Base-by-base conservation (phyloP, 2,329 filamentous ascomycete species). In the Nemania sp. region DNA sequence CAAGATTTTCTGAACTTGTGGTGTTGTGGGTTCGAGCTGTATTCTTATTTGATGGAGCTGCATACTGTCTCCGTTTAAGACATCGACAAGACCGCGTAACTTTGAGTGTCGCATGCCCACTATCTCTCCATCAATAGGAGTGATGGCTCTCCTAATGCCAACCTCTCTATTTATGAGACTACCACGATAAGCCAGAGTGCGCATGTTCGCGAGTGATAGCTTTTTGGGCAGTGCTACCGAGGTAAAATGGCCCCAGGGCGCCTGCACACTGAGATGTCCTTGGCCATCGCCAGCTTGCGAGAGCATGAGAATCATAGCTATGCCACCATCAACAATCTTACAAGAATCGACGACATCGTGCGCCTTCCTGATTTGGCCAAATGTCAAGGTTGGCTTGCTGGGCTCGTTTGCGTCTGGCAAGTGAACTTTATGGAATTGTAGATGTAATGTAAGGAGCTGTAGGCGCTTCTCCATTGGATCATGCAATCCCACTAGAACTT, bases 291-390 rank as follows among this genome's bases (percentile, higher is more conserved):
- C 78, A 20, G 83, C 82, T 61, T 86, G 82, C 3, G 85, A 88
- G 12, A 93, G 73, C 22, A 89, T 83, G 2, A 91, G 73, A 46
- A 92, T 86, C 59, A 86, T 84, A 26, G 86, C 83, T 49, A 88
- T 76, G 22, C 79, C 76, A 1, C 85, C 85, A 67, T 92, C 88
- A 4, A 79, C 76, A 37, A 92, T 70, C 63, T 84, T 88, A 70
- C 86, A 90, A 6, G 86, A 88, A 71, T 91, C 89, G 22, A 86
- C 79, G 14, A 92, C 83, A 57, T 84, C 85, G 51, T 87, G 79
- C 7, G 83, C 84, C 63, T 84, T 81, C 47, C 81, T 77, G 26
- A 80, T 72, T 44, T 82, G 77, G 1, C 79, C 75, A 28, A 73
- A 75, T 0, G 70, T 71, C 24, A 85, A 72, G 23, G 72, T 72